Evolutionary conservation across 352 stramenopile species (phyloP).

Genomic region (Pythium aristosporum): DNA sequence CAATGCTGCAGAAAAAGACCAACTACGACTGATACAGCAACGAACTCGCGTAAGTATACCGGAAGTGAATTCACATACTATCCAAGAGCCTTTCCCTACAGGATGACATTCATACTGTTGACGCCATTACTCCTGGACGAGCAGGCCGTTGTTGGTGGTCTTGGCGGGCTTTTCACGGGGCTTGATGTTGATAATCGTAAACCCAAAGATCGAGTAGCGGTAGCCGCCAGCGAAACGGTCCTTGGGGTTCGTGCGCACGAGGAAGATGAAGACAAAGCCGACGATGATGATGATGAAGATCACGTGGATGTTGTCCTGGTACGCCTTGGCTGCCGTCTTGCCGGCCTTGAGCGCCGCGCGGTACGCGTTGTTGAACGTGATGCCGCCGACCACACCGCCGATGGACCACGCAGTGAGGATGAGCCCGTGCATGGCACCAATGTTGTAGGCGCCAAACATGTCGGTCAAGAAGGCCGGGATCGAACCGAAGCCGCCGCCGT

Average conservation of each 20-base stretch:
- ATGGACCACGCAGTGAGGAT: conserved; percentile 80
- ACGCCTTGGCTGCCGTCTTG: conserved; percentile 45
- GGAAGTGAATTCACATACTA: background rate
- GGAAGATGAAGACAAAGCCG: conserved; percentile 53
- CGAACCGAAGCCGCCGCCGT: conserved; percentile 71
- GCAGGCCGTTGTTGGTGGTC: conserved; percentile 23
- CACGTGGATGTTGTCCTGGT: conserved; percentile 62
- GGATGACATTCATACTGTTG: background rate
- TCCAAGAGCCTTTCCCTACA: conserved; percentile 3
- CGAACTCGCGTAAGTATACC: background rate
- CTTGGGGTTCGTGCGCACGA: conserved; percentile 60
- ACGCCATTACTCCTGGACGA: conserved; percentile 3
- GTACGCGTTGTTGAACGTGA: conserved; percentile 70
- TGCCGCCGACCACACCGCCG: conserved; percentile 64
- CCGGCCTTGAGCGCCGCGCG: conserved; percentile 33
- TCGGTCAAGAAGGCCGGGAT: conserved; percentile 77
- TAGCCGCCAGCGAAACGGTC: conserved; percentile 70
- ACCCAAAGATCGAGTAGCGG: conserved; percentile 57
- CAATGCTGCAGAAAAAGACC: background rate
- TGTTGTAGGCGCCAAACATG: conserved; percentile 85
- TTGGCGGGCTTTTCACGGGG: conserved; percentile 31
- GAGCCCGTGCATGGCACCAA: conserved; percentile 72
- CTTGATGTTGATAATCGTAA: conserved; percentile 60
- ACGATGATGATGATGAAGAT: conserved; percentile 63
- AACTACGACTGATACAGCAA: background rate